phyloP scores from a whole-genome alignment of 306 rosid species.

The Quercus mongolica region DNA sequence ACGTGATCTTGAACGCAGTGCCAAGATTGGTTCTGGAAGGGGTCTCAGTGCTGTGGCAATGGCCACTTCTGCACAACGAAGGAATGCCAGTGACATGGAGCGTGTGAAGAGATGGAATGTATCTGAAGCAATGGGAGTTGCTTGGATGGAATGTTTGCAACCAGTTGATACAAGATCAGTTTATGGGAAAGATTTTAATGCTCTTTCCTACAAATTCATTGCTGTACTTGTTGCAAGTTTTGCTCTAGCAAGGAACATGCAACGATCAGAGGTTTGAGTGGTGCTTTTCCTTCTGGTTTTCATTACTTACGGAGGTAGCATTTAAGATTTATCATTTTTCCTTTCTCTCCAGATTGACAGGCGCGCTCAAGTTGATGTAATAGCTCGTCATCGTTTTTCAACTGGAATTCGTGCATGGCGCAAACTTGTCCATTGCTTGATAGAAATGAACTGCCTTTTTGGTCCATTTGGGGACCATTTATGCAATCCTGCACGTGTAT shows the following conservation, averaged over 20 bases:
- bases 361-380: constrained; percentile 63
- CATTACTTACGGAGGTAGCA: constrained; percentile 21
- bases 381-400: constrained; percentile 55
- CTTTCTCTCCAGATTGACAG: constrained; percentile 76
- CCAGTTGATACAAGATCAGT: constrained; percentile 94
- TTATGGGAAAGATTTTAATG: constrained; percentile 93
- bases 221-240: constrained; percentile 97
- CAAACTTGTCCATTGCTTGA: constrained; percentile 76
- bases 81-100: constrained; percentile 78
- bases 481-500: constrained; percentile 72
- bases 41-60: constrained; percentile 99
- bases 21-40: constrained; percentile 93
- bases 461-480: constrained; percentile 74
- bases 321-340: constrained; percentile 23
- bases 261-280: constrained; percentile 85
- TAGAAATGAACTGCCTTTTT: constrained; percentile 86
- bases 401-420: constrained; percentile 87
- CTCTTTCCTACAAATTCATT: constrained; percentile 78
- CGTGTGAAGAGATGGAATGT: constrained; percentile 88
- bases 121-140: constrained; percentile 98
- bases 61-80: constrained; percentile 97
- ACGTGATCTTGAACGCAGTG: constrained; percentile 83
- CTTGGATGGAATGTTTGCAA: constrained; percentile 97
- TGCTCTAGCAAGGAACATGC: constrained; percentile 92
- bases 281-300: constrained; percentile 19